Base-by-base conservation (phyloP, 2,329 filamentous ascomycete genomes). In the Biscogniauxia marginata region DNA sequence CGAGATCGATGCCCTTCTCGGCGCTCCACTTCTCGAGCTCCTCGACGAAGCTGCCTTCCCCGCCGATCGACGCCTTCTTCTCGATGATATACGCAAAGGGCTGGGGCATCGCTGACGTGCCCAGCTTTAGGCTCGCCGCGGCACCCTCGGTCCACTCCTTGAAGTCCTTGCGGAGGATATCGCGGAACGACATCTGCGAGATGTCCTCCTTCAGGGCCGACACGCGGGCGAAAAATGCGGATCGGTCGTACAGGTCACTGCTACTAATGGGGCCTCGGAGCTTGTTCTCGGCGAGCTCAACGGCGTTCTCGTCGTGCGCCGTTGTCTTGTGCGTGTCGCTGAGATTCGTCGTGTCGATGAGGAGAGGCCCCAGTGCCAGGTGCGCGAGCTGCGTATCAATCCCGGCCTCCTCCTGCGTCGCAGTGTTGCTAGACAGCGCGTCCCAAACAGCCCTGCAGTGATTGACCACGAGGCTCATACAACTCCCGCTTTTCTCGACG, bases 121-220 rank as follows among this genome's bases (percentile, higher is more conserved):
- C 90, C 4, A 93, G 77, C 18, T 74, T 77, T 39, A 84, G 68
- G 0, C 52, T 30, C 8, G 11, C 39, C 8, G 11, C 13, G 7
- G 67, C 69, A 3, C 72, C 74, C 54, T 85, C 83, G 9, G 74
- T 75, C 90, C 90, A 95, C 67, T 89, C 81, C 75, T 96, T 96
- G 74, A 93, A 96, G 73, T 96, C 90, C 71, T 93, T 93, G 61
- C 88, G 80, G 52, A 93, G 73, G 43, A 93, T 81, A 63, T 93
- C 90, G 20, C 80, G 75, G 62, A 91, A 72, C 39, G 74, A 76
- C 47, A 95, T 73, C 0, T 68, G 63, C 2, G 80, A 82, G 51
- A 95, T 79, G 62, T 91, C 83, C 60, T 84, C 81, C 71, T 93
- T 93, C 4, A 89, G 86, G 4, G 72, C 72, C 1, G 79, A 77